These are phyloP conservation scores for Acanthamoeba lenticulata DNA, from an alignment of 208 protist genomes.

Conservation along the genomic window DNA sequence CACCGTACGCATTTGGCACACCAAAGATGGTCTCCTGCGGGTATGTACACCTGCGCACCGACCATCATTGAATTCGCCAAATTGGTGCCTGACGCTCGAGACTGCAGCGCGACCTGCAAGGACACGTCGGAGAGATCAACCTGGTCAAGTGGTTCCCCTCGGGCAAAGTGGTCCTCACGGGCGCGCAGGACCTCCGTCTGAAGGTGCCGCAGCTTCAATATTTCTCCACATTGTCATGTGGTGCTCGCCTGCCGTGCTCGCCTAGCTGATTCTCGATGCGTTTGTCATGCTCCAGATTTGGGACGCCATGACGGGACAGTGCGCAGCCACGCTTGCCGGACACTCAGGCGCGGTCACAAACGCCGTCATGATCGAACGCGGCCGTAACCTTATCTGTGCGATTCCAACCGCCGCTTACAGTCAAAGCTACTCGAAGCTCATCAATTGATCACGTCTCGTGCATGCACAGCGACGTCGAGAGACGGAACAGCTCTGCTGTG, in stretches of 20 bases:
- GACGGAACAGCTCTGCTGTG: constrained; percentile 9
- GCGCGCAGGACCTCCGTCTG: background rate
- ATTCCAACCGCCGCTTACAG: too few relatives aligned
- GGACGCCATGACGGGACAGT: constrained; percentile 32
- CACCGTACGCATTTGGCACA: constrained; percentile 45
- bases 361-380: background rate
- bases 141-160: constrained; percentile 48
- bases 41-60: background rate
- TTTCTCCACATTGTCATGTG: too few relatives aligned
- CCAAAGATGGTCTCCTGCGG: constrained; percentile 28
- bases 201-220: background rate
- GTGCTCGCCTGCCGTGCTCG: too few relatives aligned
- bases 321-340: background rate
- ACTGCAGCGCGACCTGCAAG: constrained; percentile 50
- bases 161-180: constrained; percentile 21
- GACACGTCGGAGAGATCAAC: constrained; percentile 49
- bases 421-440: background rate
- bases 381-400: constrained; percentile 12
- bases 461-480: background rate
- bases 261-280: too few relatives aligned
- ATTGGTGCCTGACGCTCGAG: background rate
- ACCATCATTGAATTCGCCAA: background rate
- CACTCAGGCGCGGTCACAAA: background rate
- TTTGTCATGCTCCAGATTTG: too few relatives aligned
- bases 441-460: background rate